phyloP scores from a whole-genome alignment of 1,284 basidiomycete genomes.

The Cryptococcus floricola region DNA sequence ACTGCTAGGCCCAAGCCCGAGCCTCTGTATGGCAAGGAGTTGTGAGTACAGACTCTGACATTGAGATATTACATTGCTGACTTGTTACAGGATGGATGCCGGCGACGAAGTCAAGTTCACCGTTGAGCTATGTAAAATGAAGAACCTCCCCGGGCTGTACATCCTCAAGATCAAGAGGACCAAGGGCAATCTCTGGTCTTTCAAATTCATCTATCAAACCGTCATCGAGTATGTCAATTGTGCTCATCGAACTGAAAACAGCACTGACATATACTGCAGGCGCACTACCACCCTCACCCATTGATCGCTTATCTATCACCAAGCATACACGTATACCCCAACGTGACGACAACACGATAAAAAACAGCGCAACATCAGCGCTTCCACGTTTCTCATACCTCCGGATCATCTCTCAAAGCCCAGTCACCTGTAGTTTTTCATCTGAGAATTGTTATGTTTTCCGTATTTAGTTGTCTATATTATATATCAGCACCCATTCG shows the following conservation, averaged over 20 bases:
- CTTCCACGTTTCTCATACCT: not conserved
- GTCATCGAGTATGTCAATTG: conserved; percentile 69
- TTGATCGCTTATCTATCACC: conserved; percentile 1
- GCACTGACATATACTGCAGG: not conserved
- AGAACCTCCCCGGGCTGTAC: conserved; percentile 79
- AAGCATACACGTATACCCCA: not conserved
- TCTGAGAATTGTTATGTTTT: conserved; percentile 1
- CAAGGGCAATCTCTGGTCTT: conserved; percentile 88
- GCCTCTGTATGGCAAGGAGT: conserved; percentile 69
- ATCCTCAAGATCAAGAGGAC: conserved; percentile 83
- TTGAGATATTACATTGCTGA: conserved; percentile 1
- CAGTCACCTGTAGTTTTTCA: not conserved
- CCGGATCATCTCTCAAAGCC: not conserved
- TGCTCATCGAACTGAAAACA: not conserved
- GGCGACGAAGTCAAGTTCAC: conserved; percentile 92
- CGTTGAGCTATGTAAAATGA: conserved; percentile 81
- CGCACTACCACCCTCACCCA: conserved; percentile 14
- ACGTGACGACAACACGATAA: not conserved
- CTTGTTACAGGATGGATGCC: conserved; percentile 59
- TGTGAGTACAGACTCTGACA: conserved; percentile 19
- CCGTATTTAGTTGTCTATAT: conserved; percentile 3
- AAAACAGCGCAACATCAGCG: not conserved
- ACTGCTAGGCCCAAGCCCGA: conserved; percentile 45
- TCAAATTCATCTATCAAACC: conserved; percentile 89
- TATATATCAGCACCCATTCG: not conserved